Evolutionary conservation across 805 yeast species (phyloP).

Genomic region (Candida coquimbonensis): DNA sequence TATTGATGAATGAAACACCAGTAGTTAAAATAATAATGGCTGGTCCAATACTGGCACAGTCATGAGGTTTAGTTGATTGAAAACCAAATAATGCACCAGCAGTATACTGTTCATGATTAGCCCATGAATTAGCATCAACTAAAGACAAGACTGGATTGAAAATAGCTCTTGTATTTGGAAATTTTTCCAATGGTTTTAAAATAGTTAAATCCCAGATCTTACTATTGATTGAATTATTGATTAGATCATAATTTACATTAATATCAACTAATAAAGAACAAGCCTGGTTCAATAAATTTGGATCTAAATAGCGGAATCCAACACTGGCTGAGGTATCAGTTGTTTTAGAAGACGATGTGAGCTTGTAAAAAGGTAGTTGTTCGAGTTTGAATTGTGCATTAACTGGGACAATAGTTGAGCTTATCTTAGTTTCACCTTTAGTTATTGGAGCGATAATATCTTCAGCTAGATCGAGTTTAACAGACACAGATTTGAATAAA

Average conservation of each 20-base stretch:
- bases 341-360: conserved; percentile 28
- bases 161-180: conserved; percentile 41
- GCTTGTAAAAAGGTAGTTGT: conserved; percentile 26
- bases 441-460: conserved; percentile 7
- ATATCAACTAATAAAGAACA: conserved; percentile 41
- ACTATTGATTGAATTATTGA: conserved; percentile 35
- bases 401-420: conserved; percentile 29
- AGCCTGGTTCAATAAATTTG: conserved; percentile 53
- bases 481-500: conserved; percentile 34
- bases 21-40: conserved; percentile 27
- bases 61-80: conserved; percentile 27
- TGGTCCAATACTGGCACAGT: conserved; percentile 8
- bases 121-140: conserved; percentile 40
- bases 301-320: conserved; percentile 30
- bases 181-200: conserved; percentile 37
- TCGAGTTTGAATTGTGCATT: conserved; percentile 36
- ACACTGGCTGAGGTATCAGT: conserved; percentile 29
- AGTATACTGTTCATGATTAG: conserved; percentile 44
- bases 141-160: conserved; percentile 40
- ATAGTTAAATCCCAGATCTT: conserved; percentile 43
- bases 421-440: conserved; percentile 2
- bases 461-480: conserved; percentile 35
- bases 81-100: conserved; percentile 44
- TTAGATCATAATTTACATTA: conserved; percentile 42
- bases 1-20: conserved; percentile 56